Evolutionary conservation across 352 stramenopile species (phyloP), one percentile per base, ranked within the genome.

Genomic region (Stramenopiles sp.): DNA sequence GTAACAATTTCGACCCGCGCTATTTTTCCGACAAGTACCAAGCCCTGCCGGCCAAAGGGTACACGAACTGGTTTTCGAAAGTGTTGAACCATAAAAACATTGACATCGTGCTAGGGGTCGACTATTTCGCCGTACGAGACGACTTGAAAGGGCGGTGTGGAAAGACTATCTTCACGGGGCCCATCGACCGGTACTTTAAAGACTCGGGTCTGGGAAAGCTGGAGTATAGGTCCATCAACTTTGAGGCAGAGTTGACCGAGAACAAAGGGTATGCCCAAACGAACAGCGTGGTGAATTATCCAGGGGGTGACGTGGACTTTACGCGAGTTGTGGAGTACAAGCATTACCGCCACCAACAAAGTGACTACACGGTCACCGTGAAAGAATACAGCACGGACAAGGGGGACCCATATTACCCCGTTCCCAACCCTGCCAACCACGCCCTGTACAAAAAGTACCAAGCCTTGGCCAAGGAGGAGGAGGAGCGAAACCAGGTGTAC

Each of bases 251-350:
- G 48, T 73, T 74, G 30, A 12, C 74, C 49, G 43, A n/a, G n/a
- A 73, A 87, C 78, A 75, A 82, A 63, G 76, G 77, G 34, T 83
- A 77, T 63, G 83, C 80, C 34, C 81, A 84, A 74, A 74, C 78
- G 12, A 75, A 53, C 1, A 73, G 77, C 12, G 81, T 85, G 4
- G 43, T 63, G 43, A 87, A 87, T 77, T 78, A 86, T 77, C 83
- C 83, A 18, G 79, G 78, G 32, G 2, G 31, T 2, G 73, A 79
- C 32, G 78, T 80, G 73, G 77, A 84, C 75, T 87, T 82, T 68
- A 87, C 83, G 37, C 78, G 83, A 1, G 86, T 85, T 74, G 81
- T 87, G 25, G 82, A 86, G 76, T 85, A 85, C 78, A 86, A 85
- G 77, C 81, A 85, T 74, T 78, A 83, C 18, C 73, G 81, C 49